Evolutionary conservation across 176 grass and related monocot species (phyloP).

Genomic region (Metroxylon sagu): DNA sequence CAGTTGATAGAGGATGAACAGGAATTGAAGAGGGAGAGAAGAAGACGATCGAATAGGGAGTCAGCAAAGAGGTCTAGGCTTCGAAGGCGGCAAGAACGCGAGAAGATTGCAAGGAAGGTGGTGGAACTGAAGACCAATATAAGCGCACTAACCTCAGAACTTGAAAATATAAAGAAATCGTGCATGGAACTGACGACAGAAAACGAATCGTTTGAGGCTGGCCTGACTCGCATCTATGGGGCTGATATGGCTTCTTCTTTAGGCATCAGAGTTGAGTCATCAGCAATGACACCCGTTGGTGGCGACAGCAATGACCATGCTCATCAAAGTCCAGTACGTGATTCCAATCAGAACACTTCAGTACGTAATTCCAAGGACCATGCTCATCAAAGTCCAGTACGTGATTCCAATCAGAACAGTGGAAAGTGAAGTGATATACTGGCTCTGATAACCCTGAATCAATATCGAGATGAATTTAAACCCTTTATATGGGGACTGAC

Average conservation of each 20-base stretch:
- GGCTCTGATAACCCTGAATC: conserved; percentile 36
- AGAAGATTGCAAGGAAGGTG: conserved; percentile 20
- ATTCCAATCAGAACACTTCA: conserved; percentile 44
- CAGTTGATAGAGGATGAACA: background rate
- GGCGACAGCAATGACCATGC: conserved; percentile 23
- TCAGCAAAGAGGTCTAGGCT: conserved; percentile 9
- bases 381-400: conserved; percentile 17
- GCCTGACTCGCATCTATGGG: conserved; percentile 15
- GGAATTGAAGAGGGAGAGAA: conserved; percentile 7
- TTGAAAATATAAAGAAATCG: conserved; percentile 17
- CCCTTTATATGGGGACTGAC: too few species aligned
- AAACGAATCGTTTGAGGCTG: conserved; percentile 22
- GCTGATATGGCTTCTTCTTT: conserved; percentile 30
- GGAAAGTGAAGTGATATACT: conserved; percentile 24
- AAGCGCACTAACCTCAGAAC: conserved; percentile 12
- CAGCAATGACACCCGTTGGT: conserved; percentile 11
- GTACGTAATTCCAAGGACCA: too few species aligned
- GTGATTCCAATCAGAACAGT: conserved; percentile 45
- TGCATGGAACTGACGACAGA: conserved; percentile 15
- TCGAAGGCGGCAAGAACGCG: conserved; percentile 21
- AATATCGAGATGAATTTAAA: conserved; percentile 64
- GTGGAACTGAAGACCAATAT: conserved; percentile 21
- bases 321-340: conserved; percentile 18
- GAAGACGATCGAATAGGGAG: conserved; percentile 13
- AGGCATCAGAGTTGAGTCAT: conserved; percentile 38